Percentiles rank a stretch among this genome's conserved stretches.
These are phyloP conservation scores for Erythrophleum fordii DNA, from an alignment of 306 rosid species.

Conservation along the genomic window DNA sequence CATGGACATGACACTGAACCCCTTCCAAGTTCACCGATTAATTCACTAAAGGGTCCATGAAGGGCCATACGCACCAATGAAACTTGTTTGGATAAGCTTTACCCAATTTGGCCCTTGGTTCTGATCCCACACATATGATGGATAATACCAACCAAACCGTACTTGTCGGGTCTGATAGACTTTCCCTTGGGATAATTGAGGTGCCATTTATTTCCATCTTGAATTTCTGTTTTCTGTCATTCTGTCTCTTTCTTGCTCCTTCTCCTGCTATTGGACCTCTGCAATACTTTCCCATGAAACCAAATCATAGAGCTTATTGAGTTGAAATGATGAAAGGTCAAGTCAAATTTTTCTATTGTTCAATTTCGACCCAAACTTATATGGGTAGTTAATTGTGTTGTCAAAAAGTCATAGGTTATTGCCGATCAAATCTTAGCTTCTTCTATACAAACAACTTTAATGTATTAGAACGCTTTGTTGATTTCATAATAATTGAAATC, in stretches of 20 bases:
- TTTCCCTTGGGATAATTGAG: conserved; percentile 31
- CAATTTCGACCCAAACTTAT: not conserved
- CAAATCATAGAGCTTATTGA: not conserved
- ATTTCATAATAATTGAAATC: not conserved
- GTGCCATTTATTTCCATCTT: conserved; percentile 24
- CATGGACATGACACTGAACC: conserved; percentile 37
- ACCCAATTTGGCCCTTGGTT: not conserved
- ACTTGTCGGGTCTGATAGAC: conserved; percentile 30
- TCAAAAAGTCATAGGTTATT: too few relatives aligned
- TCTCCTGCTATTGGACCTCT: not conserved
- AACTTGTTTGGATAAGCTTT: conserved; percentile 23
- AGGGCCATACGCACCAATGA: conserved; percentile 39
- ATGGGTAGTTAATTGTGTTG: not conserved
- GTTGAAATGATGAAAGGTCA: not conserved
- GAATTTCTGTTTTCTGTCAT: conserved; percentile 33
- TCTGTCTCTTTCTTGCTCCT: conserved; percentile 39
- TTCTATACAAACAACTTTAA: not conserved
- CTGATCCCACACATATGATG: conserved; percentile 6
- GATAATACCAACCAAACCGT: conserved; percentile 33
- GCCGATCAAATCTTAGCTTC: too few relatives aligned
- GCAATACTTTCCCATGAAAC: conserved; percentile 13
- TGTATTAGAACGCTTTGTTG: too few relatives aligned
- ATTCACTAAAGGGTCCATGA: conserved; percentile 32
- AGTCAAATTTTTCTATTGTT: not conserved
- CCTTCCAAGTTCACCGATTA: conserved; percentile 33